Percentiles rank a stretch among this genome's conserved stretches.
Conservation (phyloP, 148 eudicot genomes). For the Rhododendron kiyosumense region DNA sequence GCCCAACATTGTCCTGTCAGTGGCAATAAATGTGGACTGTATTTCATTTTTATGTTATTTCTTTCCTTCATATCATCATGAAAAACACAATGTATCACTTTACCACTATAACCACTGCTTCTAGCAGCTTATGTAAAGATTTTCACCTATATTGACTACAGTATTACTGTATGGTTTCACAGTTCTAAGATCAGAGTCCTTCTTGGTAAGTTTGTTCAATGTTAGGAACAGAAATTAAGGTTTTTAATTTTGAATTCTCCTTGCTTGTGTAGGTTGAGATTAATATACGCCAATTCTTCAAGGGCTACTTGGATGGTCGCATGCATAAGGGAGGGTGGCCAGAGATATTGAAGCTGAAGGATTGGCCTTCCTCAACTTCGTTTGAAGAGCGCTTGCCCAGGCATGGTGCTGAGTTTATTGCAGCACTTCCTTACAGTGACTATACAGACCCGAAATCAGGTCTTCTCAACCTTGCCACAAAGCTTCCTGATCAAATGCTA, state of each 20-base stretch:
- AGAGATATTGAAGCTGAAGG: constrained; percentile 84
- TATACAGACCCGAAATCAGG: constrained; percentile 81
- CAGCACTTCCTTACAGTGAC: constrained; percentile 72
- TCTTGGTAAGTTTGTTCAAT: not conserved
- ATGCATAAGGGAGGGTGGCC: constrained; percentile 69
- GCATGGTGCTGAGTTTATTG: constrained; percentile 72
- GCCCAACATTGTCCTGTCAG: not conserved
- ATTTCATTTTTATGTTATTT: not conserved
- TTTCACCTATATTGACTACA: not conserved
- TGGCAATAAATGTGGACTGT: not conserved
- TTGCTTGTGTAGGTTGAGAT: constrained; percentile 61
- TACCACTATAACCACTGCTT: not conserved
- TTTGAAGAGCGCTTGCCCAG: constrained; percentile 87
- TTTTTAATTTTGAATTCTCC: not conserved
- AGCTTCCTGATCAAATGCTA: constrained; percentile 53
- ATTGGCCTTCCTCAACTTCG: constrained; percentile 73
- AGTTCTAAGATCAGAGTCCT: not conserved
- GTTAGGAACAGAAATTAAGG: not conserved
- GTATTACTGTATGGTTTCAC: too few species aligned
- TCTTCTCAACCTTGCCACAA: constrained; percentile 67
- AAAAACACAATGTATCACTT: not conserved
- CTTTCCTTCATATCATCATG: not conserved
- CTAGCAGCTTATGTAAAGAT: not conserved
- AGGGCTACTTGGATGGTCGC: constrained; percentile 72
- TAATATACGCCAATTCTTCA: constrained; percentile 68